phyloP scores from a whole-genome alignment of 352 stramenopile genomes.

The Phytopythium delawarense region DNA sequence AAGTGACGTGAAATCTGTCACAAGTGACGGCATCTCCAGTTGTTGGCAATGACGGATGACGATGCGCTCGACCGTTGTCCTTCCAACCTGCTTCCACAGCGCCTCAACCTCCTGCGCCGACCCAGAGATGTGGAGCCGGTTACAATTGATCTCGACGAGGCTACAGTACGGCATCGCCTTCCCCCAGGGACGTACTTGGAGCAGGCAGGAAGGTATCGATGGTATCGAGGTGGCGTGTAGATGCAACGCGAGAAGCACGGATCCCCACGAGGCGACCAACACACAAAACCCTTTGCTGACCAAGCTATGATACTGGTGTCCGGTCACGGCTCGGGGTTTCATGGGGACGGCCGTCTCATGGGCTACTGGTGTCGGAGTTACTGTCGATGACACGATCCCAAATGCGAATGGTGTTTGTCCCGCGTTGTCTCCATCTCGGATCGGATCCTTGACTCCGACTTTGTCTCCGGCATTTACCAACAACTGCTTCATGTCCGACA shows the following conservation, averaged over 20 bases:
- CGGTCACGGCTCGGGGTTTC: too few relatives aligned
- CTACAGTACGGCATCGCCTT: slow-evolving; percentile 11
- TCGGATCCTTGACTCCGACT: too few relatives aligned
- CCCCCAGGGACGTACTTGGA: slow-evolving; percentile 3
- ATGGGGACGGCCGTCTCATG: too few relatives aligned
- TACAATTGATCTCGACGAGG: slow-evolving; percentile 29
- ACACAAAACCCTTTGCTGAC: not conserved
- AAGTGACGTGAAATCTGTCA: slow-evolving; percentile 26
- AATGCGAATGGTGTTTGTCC: too few relatives aligned
- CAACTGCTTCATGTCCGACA: slow-evolving; percentile 7
- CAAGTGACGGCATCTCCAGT: slow-evolving; percentile 21
- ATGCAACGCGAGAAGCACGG: slow-evolving; percentile 16
- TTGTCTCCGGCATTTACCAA: not conserved
- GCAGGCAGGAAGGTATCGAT: not conserved
- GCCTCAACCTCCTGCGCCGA: slow-evolving; percentile 2
- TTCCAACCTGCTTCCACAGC: slow-evolving; percentile 19
- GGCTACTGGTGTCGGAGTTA: too few relatives aligned
- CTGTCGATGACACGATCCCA: too few relatives aligned
- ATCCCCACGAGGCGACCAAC: slow-evolving; percentile 8
- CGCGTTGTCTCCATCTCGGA: too few relatives aligned
- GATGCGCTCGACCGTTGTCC: slow-evolving; percentile 14
- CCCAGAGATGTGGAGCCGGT: slow-evolving; percentile 7
- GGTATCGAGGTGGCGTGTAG: slow-evolving; percentile 8
- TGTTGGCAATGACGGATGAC: slow-evolving; percentile 22
- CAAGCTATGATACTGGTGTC: not conserved